A percentile compares a stretch with the other conserved stretches of the same genome.
phyloP scores from a whole-genome alignment of 1,284 basidiomycete genomes.

The Xerocomus nothofagi region DNA sequence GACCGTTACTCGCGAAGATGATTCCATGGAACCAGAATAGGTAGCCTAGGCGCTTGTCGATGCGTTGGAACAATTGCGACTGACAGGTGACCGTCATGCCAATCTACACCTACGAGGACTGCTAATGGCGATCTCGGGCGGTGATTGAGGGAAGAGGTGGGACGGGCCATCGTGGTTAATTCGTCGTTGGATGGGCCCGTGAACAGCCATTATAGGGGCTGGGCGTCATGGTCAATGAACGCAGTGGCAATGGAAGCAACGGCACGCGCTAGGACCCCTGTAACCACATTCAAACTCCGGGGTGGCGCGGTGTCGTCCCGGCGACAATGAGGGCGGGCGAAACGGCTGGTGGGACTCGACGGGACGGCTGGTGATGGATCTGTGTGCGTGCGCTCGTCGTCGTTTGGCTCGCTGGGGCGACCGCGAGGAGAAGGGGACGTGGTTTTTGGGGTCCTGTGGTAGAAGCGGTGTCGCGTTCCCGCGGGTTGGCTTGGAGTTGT shows the following conservation, averaged over 20 bases:
- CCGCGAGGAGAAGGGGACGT: neutral
- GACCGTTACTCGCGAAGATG: slow-evolving; percentile 11
- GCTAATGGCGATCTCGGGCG: too few relatives aligned
- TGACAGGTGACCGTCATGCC: too few relatives aligned
- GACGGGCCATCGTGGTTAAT: too few relatives aligned
- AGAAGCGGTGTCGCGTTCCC: slow-evolving; percentile 32
- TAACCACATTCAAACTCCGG: slow-evolving; percentile 33
- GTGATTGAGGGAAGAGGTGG: too few relatives aligned
- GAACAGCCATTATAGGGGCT: too few relatives aligned
- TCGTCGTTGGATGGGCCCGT: too few relatives aligned
- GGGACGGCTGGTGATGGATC: neutral
- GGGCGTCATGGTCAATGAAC: neutral
- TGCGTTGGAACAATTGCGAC: too few relatives aligned
- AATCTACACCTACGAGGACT: too few relatives aligned
- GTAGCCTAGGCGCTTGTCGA: too few relatives aligned
- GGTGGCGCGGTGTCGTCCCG: slow-evolving; percentile 11
- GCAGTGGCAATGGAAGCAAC: neutral
- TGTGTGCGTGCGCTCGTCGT: neutral
- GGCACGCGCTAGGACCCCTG: slow-evolving; percentile 26
- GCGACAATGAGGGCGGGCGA: neutral
- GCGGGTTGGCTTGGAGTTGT: slow-evolving; percentile 25
- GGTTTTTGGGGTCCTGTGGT: slow-evolving; percentile 20
- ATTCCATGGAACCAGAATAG: too few relatives aligned
- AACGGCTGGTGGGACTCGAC: neutral
- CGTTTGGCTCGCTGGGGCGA: neutral